These are phyloP conservation scores for Dictyostelium purpureum DNA, from an alignment of 78 protist genomes.

Conservation along the genomic window DNA sequence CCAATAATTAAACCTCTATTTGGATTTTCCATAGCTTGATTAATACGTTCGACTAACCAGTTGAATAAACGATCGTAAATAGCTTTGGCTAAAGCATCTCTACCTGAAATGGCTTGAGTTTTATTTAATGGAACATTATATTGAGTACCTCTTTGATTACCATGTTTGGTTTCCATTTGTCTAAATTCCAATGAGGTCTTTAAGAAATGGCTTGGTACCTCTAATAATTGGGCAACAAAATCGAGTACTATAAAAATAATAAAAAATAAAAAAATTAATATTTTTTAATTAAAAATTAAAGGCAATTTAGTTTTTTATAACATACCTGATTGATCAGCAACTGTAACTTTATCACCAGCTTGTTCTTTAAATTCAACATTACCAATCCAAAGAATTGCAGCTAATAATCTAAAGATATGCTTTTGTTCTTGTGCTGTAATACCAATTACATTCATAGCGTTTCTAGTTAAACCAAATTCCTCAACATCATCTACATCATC, in stretches of 20 bases:
- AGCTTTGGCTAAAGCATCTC: conserved; percentile 85
- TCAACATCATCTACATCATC: conserved; percentile 76
- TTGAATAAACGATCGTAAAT: conserved; percentile 52
- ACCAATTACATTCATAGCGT: conserved; percentile 91
- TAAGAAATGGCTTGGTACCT: conserved; percentile 60
- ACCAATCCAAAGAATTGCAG: conserved; percentile 90
- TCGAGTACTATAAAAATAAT: conserved; percentile 35
- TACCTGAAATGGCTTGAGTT: conserved; percentile 72
- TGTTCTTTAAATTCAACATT: conserved; percentile 81
- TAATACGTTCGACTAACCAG: conserved; percentile 81
- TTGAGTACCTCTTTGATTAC: conserved; percentile 83
- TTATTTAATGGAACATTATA: conserved; percentile 81
- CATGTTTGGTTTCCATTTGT: conserved; percentile 81
- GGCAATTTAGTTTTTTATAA: background rate
- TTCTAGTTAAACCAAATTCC: conserved; percentile 41
- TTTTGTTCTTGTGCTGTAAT: conserved; percentile 61
- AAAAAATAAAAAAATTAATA: background rate
- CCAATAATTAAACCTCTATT: conserved; percentile 69
- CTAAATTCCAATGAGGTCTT: conserved; percentile 63
- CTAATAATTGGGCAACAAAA: conserved; percentile 69
- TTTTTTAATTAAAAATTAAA: background rate
- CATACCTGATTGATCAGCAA: conserved; percentile 46
- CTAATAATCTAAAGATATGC: conserved; percentile 77
- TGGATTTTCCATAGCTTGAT: conserved; percentile 76
- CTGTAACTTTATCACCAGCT: conserved; percentile 50